Conservation (phyloP, 176 grass and related monocot species). For the Lolium rigidum region DNA sequence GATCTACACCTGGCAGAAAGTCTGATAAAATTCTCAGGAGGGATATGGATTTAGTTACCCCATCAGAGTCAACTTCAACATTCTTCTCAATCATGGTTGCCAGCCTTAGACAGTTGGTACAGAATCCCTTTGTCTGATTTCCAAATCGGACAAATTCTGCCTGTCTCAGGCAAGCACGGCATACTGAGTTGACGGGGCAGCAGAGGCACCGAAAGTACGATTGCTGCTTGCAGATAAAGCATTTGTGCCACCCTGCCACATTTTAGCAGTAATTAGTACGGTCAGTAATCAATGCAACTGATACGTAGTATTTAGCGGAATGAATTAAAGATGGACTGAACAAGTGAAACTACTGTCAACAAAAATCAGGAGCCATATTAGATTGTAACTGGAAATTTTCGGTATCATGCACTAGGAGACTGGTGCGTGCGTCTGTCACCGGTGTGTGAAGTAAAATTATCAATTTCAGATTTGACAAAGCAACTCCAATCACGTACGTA, state of each 20-base stretch:
- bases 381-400: not conserved
- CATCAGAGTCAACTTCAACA: slow-evolving; percentile 62
- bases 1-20: not conserved
- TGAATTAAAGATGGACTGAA: not conserved
- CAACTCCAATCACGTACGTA: not conserved
- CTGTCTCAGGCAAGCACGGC: slow-evolving; percentile 58
- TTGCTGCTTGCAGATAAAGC: slow-evolving; percentile 67
- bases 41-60: slow-evolving; percentile 50
- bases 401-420: not conserved
- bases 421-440: too few relatives aligned
- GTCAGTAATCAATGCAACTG: slow-evolving; percentile 8
- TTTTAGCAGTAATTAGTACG: slow-evolving; percentile 22
- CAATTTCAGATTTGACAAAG: not conserved
- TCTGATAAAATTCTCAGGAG: too few relatives aligned
- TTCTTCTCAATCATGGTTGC: slow-evolving; percentile 70
- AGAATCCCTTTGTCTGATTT: slow-evolving; percentile 79
- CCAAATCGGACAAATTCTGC: slow-evolving; percentile 65
- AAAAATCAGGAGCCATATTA: slow-evolving; percentile 25
- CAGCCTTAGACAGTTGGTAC: slow-evolving; percentile 72
- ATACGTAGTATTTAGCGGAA: not conserved
- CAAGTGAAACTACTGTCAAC: slow-evolving; percentile 3
- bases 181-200: slow-evolving; percentile 63
- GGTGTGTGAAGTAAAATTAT: not conserved
- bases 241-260: slow-evolving; percentile 80
- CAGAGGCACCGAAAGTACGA: slow-evolving; percentile 68